These are phyloP conservation scores for Kuraishia capsulata DNA, from an alignment of 805 yeast species.

Conservation along the genomic window DNA sequence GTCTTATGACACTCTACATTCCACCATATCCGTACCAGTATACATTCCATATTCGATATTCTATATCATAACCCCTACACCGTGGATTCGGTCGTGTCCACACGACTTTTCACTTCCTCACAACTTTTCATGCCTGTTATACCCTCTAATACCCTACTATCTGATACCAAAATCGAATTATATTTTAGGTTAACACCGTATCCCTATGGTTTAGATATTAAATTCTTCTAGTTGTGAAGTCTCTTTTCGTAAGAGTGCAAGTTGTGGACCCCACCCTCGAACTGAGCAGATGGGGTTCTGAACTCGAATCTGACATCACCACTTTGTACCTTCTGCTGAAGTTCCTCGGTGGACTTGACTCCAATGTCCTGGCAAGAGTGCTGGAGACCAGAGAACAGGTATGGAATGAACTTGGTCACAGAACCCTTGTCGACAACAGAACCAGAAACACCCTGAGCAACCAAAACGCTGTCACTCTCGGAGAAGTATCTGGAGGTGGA, in stretches of 20 bases:
- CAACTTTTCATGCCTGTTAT: too few relatives aligned
- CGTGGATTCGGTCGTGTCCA: too few relatives aligned
- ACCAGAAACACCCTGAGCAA: conserved; percentile 98
- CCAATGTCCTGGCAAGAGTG: conserved; percentile 99
- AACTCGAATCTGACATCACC: conserved; percentile 88
- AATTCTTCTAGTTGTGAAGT: conserved; percentile 86
- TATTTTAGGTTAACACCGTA: too few relatives aligned
- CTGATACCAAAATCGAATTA: too few relatives aligned
- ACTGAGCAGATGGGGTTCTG: conserved; percentile 97
- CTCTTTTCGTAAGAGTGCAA: conserved; percentile 96
- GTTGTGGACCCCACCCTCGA: conserved; percentile 97
- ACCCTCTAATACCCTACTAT: too few relatives aligned
- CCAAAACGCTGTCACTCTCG: conserved; percentile 89
- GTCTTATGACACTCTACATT: too few relatives aligned
- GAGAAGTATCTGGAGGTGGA: conserved; percentile 98
- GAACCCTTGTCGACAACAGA: conserved; percentile 96
- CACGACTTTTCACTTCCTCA: too few relatives aligned
- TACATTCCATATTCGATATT: too few relatives aligned
- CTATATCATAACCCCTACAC: too few relatives aligned
- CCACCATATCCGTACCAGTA: too few relatives aligned
- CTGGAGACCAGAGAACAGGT: conserved; percentile 90
- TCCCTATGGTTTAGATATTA: too few relatives aligned
- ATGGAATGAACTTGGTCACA: conserved; percentile 86
- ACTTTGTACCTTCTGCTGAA: conserved; percentile 52
- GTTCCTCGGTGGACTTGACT: conserved; percentile 51